Evolutionary conservation across 331 rosid species (phyloP), one percentile per base, ranked within the genome.

Genomic region (Arachis monticola): DNA sequence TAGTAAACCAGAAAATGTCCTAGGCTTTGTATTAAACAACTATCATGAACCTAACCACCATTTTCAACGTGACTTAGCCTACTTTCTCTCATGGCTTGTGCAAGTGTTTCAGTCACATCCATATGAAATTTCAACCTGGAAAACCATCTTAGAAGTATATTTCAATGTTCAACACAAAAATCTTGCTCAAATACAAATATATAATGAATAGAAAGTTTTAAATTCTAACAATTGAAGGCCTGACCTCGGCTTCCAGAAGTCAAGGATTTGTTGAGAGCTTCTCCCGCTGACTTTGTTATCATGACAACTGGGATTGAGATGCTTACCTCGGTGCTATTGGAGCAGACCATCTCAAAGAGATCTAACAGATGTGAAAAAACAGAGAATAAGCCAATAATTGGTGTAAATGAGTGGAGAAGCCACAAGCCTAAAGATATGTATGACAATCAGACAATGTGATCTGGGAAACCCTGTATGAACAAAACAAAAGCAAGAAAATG

Each of bases 321-420:
- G 66, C 89, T 84, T 70, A 82, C 46, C 67, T 58, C 64, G 38
- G 86, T 83, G 79, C 69, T 80, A 60, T 86, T 85, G 64, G 92
- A 66, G 84, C 99, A 95, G 63, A 75, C 89, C 97, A 95, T 95
- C 91, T 87, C 88, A 85, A 79, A 75, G 74, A 95, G 91, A 41
- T 83, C 99, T 95, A 87, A 46, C 72, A 44, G 17, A 80, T 64
- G 13, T 46, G 40, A 63, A 62, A 62, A 8, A 64, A 76, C 8
- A 59, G 13, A 52, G 61, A 8, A 41, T 5, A 57, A 60, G 42
- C 13, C 60, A 55, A 75, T 53, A 52, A 59, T 48, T 63, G 31
- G 65, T 8, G 74, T 47, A 58, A 63, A 56, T 27, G 70, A 30
- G 68, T 41, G 52, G 45, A 12, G 27, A 58, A 60, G 30, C 45